Conservation (phyloP, 306 rosid species). For the Herpetospermum pedunculosum region DNA sequence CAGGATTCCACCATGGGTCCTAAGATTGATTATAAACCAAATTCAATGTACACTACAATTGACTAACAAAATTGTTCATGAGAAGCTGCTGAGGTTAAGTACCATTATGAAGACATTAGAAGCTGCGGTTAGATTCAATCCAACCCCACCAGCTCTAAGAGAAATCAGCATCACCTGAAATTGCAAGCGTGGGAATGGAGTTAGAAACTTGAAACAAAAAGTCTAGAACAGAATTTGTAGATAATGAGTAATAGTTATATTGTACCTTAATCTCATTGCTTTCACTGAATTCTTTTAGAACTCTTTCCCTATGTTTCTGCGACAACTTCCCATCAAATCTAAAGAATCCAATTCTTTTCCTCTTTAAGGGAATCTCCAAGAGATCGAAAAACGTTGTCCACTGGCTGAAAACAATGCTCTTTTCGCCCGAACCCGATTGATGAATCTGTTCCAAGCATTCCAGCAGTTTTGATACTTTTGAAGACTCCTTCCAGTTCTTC, state of each 20-base stretch:
- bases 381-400: constrained; percentile 76
- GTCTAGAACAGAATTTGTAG: neutral
- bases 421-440: constrained; percentile 31
- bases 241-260: neutral
- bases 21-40: neutral
- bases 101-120: constrained; percentile 79
- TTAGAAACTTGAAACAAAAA: neutral
- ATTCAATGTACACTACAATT: neutral
- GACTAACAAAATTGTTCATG: neutral
- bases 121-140: constrained; percentile 83
- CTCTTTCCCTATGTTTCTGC: constrained; percentile 59
- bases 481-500: constrained; percentile 68
- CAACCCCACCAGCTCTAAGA: constrained; percentile 86
- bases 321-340: constrained; percentile 61
- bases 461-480: constrained; percentile 57
- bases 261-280: constrained; percentile 43
- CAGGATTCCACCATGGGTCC: constrained; percentile 99
- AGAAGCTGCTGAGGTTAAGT: too few species aligned
- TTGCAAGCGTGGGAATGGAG: neutral
- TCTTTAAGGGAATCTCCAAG: constrained; percentile 56
- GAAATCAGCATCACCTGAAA: constrained; percentile 66
- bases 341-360: constrained; percentile 38
- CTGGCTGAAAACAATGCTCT: constrained; percentile 78
- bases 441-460: constrained; percentile 39
- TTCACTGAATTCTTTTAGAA: constrained; percentile 54